Percentiles rank a stretch among this genome's conserved stretches.
Conservation (phyloP, 345 rosid species). For the Lagerstroemia speciosa region DNA sequence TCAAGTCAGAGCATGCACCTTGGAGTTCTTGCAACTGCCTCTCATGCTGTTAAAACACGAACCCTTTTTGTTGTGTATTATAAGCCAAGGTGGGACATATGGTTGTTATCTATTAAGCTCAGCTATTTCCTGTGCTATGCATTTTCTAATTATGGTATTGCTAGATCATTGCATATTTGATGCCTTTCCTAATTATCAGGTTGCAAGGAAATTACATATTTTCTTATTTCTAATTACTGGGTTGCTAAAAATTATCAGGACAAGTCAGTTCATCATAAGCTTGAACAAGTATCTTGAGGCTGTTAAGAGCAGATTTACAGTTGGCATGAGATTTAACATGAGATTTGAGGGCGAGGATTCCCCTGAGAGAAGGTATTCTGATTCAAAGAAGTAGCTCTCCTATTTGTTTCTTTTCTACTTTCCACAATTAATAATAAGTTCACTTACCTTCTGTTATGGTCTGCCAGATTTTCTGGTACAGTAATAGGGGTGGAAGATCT, state of each 20-base stretch:
- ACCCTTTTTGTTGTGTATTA: constrained; percentile 75
- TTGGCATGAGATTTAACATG: constrained; percentile 89
- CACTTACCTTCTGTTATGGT: constrained; percentile 2
- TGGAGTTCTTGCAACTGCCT: constrained; percentile 93
- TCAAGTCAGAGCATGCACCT: constrained; percentile 94
- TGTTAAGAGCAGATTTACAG: constrained; percentile 42
- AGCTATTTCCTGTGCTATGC: constrained; percentile 8
- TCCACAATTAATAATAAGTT: not conserved
- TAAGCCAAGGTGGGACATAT: constrained; percentile 64
- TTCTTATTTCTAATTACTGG: not conserved
- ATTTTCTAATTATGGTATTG: not conserved
- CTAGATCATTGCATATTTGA: not conserved
- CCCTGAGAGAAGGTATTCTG: constrained; percentile 72
- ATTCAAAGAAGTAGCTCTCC: not conserved
- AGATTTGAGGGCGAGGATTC: constrained; percentile 88
- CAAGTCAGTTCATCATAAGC: constrained; percentile 77
- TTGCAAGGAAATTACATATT: not conserved
- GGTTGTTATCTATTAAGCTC: constrained; percentile 1
- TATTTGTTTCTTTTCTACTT: constrained; percentile 6
- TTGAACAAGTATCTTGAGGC: constrained; percentile 74
- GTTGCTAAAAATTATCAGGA: constrained; percentile 36
- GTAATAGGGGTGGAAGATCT: constrained; percentile 72
- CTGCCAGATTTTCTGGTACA: constrained; percentile 76
- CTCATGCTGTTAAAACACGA: constrained; percentile 60
- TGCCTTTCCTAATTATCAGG: not conserved